phyloP scores from a whole-genome alignment of 768 basidiomycete species.

The Agrocybe pediades region DNA sequence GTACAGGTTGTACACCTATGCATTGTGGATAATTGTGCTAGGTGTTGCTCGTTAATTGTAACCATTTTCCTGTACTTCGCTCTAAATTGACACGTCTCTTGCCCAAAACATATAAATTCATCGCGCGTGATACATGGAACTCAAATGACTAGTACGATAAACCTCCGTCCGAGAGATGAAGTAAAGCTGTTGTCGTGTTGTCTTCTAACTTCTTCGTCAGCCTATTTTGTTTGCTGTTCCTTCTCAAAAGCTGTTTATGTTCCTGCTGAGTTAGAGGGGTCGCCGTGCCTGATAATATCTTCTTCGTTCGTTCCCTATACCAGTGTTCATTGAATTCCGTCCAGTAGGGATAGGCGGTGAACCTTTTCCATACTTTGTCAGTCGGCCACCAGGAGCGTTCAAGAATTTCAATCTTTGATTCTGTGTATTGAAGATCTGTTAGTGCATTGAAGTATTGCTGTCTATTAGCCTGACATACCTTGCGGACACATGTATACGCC shows the following conservation, averaged over 20 bases:
- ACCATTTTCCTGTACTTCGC: neutral
- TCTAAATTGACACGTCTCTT: neutral
- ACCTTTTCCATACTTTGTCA: neutral
- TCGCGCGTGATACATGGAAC: neutral
- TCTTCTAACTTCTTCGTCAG: neutral
- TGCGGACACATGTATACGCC: neutral
- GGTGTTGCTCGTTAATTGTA: neutral
- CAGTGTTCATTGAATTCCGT: neutral
- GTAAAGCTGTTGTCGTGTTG: neutral
- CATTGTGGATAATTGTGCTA: neutral
- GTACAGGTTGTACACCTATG: neutral
- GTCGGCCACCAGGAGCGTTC: constrained; percentile 5
- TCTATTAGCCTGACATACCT: too few relatives aligned
- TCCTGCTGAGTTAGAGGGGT: neutral
- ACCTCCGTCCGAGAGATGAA: neutral
- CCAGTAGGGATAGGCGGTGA: neutral
- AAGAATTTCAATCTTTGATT: neutral
- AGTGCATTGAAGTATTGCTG: neutral
- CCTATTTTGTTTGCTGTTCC: neutral
- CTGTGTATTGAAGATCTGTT: neutral
- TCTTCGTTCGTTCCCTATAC: neutral
- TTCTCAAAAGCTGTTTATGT: neutral
- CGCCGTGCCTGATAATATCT: neutral
- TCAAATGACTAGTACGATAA: too few relatives aligned
- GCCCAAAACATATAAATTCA: neutral